These are phyloP conservation scores for Parafenestella ontariensis DNA, from an alignment of 2,329 filamentous ascomycete genomes.

Conservation along the genomic window DNA sequence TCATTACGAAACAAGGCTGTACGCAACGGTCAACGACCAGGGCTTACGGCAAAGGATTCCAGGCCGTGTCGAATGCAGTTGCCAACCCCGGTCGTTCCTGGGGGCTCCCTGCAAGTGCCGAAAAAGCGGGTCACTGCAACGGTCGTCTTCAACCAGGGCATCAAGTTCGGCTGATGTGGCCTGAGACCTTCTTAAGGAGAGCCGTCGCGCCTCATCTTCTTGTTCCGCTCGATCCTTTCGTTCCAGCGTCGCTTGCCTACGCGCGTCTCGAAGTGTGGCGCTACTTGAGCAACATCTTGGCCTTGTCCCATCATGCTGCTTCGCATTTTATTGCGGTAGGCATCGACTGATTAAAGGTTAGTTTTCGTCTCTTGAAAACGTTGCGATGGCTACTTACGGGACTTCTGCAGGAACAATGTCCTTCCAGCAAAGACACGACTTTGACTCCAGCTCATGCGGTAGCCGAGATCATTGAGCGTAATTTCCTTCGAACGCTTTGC, in stretches of 20 bases:
- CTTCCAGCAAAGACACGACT: slow-evolving; percentile 88
- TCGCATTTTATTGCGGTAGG: slow-evolving; percentile 90
- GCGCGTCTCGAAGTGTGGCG: slow-evolving; percentile 88
- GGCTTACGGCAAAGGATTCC: slow-evolving; percentile 27
- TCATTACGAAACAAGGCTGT: slow-evolving; percentile 28
- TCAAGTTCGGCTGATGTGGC: slow-evolving; percentile 27
- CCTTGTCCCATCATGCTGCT: slow-evolving; percentile 79
- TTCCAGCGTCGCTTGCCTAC: slow-evolving; percentile 75
- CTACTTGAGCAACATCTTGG: slow-evolving; percentile 75
- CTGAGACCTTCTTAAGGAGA: slow-evolving; percentile 46
- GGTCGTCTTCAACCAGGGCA: slow-evolving; percentile 35
- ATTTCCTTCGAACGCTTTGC: slow-evolving; percentile 79
- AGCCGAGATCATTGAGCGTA: slow-evolving; percentile 90
- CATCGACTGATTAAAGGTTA: slow-evolving; percentile 72
- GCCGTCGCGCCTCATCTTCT: slow-evolving; percentile 48
- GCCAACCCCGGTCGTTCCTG: slow-evolving; percentile 40
- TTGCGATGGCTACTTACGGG: slow-evolving; percentile 70
- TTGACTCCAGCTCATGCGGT: slow-evolving; percentile 96
- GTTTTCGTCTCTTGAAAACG: slow-evolving; percentile 4
- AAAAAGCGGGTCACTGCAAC: slow-evolving; percentile 41
- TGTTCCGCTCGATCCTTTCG: slow-evolving; percentile 54
- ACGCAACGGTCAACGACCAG: slow-evolving; percentile 17
- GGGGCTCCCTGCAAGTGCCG: slow-evolving; percentile 43
- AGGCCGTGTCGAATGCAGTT: slow-evolving; percentile 36
- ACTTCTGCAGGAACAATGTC: slow-evolving; percentile 87